Percentiles rank a stretch among this genome's conserved stretches.
phyloP scores from a whole-genome alignment of 1,284 basidiomycete genomes.

The Trichosporon coremiiforme region DNA sequence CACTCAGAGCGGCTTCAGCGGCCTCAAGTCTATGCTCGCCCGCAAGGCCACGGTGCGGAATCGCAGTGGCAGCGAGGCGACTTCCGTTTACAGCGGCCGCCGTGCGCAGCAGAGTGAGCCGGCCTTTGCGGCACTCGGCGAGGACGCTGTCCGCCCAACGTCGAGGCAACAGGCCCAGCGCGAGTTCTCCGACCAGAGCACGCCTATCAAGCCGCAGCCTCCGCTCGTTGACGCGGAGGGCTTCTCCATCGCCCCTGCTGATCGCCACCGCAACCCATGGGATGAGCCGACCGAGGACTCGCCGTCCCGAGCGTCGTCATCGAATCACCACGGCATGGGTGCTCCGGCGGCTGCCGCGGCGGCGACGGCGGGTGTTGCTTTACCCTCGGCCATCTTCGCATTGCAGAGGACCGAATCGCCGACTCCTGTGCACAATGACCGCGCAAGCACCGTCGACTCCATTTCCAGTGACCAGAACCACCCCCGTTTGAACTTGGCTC shows the following conservation, averaged over 20 bases:
- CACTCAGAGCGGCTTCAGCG: constrained; percentile 40
- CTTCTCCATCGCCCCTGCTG: constrained; percentile 60
- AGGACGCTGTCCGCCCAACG: not conserved
- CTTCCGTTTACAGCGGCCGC: constrained; percentile 35
- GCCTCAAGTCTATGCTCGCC: constrained; percentile 56
- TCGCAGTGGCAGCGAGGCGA: constrained; percentile 37
- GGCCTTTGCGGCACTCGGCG: not conserved
- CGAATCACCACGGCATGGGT: constrained; percentile 9
- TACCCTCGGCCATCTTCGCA: constrained; percentile 31
- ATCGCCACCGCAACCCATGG: constrained; percentile 59
- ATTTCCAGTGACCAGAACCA: constrained; percentile 7
- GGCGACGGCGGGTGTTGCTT: constrained; percentile 21
- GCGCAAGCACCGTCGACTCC: constrained; percentile 6
- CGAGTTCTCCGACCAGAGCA: not conserved
- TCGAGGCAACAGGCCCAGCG: constrained; percentile 1
- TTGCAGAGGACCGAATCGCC: constrained; percentile 24
- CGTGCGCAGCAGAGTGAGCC: constrained; percentile 18
- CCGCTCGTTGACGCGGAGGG: constrained; percentile 59
- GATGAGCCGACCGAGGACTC: constrained; percentile 50
- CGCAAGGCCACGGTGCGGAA: constrained; percentile 48
- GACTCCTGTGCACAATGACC: constrained; percentile 13
- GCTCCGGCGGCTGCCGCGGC: constrained; percentile 18
- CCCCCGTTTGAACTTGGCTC: constrained; percentile 47
- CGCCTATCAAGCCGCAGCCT: constrained; percentile 23
- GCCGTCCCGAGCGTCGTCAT: constrained; percentile 27